Conservation (phyloP, 176 grass and related monocot genomes). For the Oryza glaberrima region DNA sequence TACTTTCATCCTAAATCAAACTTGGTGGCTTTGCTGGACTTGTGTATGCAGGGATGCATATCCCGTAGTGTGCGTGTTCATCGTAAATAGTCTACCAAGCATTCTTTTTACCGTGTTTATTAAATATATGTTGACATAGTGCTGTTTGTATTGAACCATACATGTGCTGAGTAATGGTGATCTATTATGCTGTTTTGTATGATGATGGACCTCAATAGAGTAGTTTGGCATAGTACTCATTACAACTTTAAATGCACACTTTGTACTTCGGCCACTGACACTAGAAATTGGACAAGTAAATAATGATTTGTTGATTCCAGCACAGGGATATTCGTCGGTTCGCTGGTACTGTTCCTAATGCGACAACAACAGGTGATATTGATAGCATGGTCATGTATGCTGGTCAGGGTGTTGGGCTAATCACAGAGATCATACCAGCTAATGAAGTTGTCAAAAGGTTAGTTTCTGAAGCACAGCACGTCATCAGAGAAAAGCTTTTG, state of each 20-base stretch:
- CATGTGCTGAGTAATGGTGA: slow-evolving; percentile 17
- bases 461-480: slow-evolving; percentile 56
- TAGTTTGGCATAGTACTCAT: slow-evolving; percentile 26
- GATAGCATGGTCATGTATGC: slow-evolving; percentile 88
- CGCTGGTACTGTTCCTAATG: slow-evolving; percentile 83
- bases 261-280: slow-evolving; percentile 30
- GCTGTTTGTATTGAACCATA: not conserved
- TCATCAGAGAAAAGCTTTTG: slow-evolving; percentile 56
- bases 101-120: not conserved
- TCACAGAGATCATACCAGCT: slow-evolving; percentile 78
- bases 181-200: slow-evolving; percentile 33
- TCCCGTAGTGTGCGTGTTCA: not conserved
- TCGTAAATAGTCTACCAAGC: not conserved
- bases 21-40: not conserved
- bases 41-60: not conserved
- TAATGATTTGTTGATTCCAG: slow-evolving; percentile 49
- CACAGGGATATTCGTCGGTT: slow-evolving; percentile 65
- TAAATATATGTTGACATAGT: slow-evolving; percentile 1
- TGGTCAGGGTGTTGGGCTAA: slow-evolving; percentile 75
- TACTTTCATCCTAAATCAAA: not conserved
- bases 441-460: slow-evolving; percentile 68
- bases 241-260: slow-evolving; percentile 30
- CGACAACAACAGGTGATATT: slow-evolving; percentile 71
- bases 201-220: slow-evolving; percentile 7
- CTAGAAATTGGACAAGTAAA: slow-evolving; percentile 29